Evolutionary conservation across 78 protist species (phyloP).

Genomic region (Goniomonas avonlea): DNA sequence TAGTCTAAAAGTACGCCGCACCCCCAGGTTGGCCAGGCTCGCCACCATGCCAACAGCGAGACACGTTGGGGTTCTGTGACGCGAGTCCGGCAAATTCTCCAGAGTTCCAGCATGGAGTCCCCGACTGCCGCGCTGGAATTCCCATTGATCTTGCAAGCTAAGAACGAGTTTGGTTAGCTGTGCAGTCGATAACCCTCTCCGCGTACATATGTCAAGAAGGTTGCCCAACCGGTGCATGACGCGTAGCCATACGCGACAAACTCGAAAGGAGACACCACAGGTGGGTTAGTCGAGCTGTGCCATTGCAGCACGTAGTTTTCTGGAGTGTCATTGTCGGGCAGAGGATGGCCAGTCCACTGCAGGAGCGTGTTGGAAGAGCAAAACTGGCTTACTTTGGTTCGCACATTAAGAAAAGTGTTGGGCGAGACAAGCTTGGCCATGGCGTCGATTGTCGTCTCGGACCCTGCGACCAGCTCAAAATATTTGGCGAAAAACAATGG

Average conservation of each 20-base stretch:
- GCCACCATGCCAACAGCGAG: constrained; percentile 27
- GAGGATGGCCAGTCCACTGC: background rate
- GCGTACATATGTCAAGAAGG: background rate
- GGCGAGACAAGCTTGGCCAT: background rate
- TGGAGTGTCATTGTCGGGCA: background rate
- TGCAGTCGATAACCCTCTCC: background rate
- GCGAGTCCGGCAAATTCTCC: constrained; percentile 19
- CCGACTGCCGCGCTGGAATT: background rate
- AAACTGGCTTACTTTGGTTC: too few species aligned
- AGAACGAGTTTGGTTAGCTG: background rate
- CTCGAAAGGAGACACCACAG: constrained; percentile 17
- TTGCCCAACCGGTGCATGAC: constrained; percentile 31
- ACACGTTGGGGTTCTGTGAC: constrained; percentile 7
- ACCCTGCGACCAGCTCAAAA: background rate
- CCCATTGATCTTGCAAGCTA: background rate
- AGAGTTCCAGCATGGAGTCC: constrained; percentile 37
- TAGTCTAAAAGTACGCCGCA: background rate
- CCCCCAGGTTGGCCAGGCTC: background rate
- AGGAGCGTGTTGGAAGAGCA: background rate
- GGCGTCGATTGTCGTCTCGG: background rate
- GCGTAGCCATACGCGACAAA: constrained; percentile 34
- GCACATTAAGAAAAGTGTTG: background rate
- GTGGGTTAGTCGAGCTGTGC: constrained; percentile 18
- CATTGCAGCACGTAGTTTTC: too few species aligned
- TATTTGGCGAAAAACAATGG: constrained; percentile 35